Conservation (phyloP, 2,329 filamentous ascomycete genomes). For the Penicillium glabrum region DNA sequence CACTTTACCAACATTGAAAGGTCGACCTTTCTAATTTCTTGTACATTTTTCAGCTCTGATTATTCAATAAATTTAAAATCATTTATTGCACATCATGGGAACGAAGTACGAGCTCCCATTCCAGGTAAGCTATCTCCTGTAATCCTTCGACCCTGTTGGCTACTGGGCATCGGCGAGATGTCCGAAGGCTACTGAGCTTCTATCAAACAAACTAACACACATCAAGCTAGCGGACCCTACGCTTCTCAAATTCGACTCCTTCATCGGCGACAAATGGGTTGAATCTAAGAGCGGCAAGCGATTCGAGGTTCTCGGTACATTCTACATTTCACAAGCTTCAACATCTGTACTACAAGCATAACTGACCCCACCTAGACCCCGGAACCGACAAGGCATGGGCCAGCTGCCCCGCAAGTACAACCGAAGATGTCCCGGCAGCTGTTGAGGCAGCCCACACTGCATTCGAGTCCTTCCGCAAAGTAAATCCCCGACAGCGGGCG, state of each 20-base stretch:
- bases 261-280: constrained; percentile 52
- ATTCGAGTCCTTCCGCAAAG: constrained; percentile 60
- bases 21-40: neutral
- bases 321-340: neutral
- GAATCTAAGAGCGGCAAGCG: constrained; percentile 47
- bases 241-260: constrained; percentile 52
- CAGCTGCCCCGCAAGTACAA: constrained; percentile 49
- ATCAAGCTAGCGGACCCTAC: constrained; percentile 49
- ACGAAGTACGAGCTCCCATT: constrained; percentile 39
- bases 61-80: neutral
- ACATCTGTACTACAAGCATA: neutral
- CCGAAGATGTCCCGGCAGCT: constrained; percentile 62
- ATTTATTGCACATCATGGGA: constrained; percentile 23
- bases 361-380: constrained; percentile 41
- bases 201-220: constrained; percentile 3
- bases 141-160: neutral
- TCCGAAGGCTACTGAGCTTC: constrained; percentile 7
- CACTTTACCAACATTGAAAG: neutral
- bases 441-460: constrained; percentile 61
- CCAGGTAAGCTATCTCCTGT: constrained; percentile 27
- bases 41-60: neutral
- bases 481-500: constrained; percentile 61
- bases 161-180: constrained; percentile 15
- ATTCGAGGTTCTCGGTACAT: constrained; percentile 52
- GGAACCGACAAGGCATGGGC: constrained; percentile 54